phyloP scores from a whole-genome alignment of 2,329 filamentous ascomycete genomes.

The Ophiostoma fasciatum region DNA sequence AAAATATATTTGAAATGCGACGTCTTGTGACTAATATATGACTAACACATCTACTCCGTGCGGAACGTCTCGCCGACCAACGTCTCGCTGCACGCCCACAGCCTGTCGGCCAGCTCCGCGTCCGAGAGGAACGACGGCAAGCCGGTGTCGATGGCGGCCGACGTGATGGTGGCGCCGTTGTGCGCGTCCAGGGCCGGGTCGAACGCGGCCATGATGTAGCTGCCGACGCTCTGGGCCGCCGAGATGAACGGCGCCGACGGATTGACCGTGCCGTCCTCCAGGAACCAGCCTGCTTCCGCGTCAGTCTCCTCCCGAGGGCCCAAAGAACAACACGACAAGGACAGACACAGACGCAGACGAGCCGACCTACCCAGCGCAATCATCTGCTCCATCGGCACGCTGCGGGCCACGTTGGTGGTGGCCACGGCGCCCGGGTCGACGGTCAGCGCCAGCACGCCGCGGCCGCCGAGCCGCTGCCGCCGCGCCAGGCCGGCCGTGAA shows the following conservation, averaged over 20 bases:
- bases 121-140: conserved; percentile 15
- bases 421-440: conserved; percentile 25
- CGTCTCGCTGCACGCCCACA: conserved; percentile 29
- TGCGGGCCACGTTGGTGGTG: conserved; percentile 5
- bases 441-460: conserved; percentile 22
- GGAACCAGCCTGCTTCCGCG: too few relatives aligned
- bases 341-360: too few relatives aligned
- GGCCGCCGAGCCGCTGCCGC: conserved; percentile 16
- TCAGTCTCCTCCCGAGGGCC: too few relatives aligned
- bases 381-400: conserved; percentile 2
- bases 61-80: conserved; percentile 24
- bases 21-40: too few relatives aligned
- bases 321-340: too few relatives aligned
- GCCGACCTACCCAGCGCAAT: conserved; percentile 13
- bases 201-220: conserved; percentile 23
- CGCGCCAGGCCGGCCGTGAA: conserved; percentile 27
- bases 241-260: conserved; percentile 11
- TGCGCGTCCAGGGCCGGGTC: conserved; percentile 18
- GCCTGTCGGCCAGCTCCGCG: conserved; percentile 19
- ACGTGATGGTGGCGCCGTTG: conserved; percentile 3
- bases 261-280: conserved; percentile 25
- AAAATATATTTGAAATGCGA: too few relatives aligned
- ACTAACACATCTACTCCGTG: not conserved
- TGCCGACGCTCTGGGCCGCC: conserved; percentile 18
- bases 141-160: conserved; percentile 15